phyloP scores from a whole-genome alignment of 169 alveolate species.

The Plasmodium falciparum region DNA sequence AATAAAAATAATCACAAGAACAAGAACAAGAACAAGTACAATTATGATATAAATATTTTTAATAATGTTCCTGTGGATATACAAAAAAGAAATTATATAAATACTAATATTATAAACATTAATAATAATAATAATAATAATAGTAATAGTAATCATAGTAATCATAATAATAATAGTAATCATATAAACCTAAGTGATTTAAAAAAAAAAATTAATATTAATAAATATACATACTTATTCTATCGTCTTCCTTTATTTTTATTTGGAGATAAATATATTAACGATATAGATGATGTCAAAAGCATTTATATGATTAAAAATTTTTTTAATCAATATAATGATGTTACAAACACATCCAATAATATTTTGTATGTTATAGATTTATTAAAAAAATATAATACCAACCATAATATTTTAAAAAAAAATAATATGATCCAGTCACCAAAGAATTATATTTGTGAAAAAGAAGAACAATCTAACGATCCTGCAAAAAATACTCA shows the following conservation, averaged over 20 bases:
- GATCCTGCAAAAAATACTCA: background rate
- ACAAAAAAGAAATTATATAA: slow-evolving; percentile 5
- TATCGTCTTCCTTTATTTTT: slow-evolving; percentile 40
- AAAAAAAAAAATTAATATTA: slow-evolving; percentile 39
- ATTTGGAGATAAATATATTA: slow-evolving; percentile 37
- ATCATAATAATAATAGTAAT: slow-evolving; percentile 6
- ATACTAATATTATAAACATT: background rate
- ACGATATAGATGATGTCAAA: slow-evolving; percentile 29
- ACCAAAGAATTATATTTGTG: background rate
- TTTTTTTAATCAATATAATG: slow-evolving; percentile 8
- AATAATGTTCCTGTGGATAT: slow-evolving; percentile 20
- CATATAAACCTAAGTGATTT: slow-evolving; percentile 9
- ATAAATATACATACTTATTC: slow-evolving; percentile 39
- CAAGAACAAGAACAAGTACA: background rate
- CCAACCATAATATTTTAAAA: slow-evolving; percentile 14
- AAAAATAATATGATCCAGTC: background rate
- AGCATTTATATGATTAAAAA: slow-evolving; percentile 9
- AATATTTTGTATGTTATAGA: slow-evolving; percentile 31
- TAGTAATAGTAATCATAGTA: slow-evolving; percentile 10
- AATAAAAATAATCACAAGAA: slow-evolving; percentile 4
- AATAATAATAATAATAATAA: background rate
- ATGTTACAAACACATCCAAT: slow-evolving; percentile 4
- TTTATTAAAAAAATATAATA: slow-evolving; percentile 9
- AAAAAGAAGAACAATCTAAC: slow-evolving; percentile 1
- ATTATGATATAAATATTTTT: slow-evolving; percentile 10